These are phyloP conservation scores for Astragalus membranaceus DNA, from an alignment of 306 rosid genomes.

Conservation along the genomic window DNA sequence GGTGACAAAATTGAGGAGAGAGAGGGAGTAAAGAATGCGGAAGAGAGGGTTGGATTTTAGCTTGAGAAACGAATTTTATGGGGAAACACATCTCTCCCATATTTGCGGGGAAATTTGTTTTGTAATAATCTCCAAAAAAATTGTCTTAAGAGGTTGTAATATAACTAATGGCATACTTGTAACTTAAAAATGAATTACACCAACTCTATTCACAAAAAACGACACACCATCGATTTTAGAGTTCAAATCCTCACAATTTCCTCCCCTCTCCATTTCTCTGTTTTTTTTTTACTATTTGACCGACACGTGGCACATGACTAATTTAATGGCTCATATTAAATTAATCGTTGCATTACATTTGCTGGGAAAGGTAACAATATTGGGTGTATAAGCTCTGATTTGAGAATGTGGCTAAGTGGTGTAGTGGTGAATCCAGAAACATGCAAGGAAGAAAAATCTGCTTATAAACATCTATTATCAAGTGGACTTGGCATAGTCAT, in stretches of 20 bases:
- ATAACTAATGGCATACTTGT: no score
- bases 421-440: no score
- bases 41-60: slow-evolving; percentile 10
- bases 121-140: background rate
- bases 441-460: slow-evolving; percentile 61
- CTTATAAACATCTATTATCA: slow-evolving; percentile 38
- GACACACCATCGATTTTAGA: no score
- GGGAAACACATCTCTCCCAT: slow-evolving; percentile 28
- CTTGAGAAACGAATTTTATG: slow-evolving; percentile 26
- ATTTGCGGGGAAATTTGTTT: slow-evolving; percentile 6
- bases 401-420: slow-evolving; percentile 87
- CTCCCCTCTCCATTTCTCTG: no score
- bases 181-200: no score
- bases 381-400: slow-evolving; percentile 60
- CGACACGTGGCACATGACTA: no score
- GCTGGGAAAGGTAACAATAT: slow-evolving; percentile 61
- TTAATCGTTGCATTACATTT: no score
- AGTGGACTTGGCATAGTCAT: slow-evolving; percentile 40
- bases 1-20: background rate
- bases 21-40: background rate
- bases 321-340: no score
- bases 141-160: no score
- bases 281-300: no score
- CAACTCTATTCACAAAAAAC: no score
- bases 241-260: no score